Evolutionary conservation across 202 grass and related monocot species (phyloP).

Genomic region (Bolboschoenoplectus hybrid): DNA sequence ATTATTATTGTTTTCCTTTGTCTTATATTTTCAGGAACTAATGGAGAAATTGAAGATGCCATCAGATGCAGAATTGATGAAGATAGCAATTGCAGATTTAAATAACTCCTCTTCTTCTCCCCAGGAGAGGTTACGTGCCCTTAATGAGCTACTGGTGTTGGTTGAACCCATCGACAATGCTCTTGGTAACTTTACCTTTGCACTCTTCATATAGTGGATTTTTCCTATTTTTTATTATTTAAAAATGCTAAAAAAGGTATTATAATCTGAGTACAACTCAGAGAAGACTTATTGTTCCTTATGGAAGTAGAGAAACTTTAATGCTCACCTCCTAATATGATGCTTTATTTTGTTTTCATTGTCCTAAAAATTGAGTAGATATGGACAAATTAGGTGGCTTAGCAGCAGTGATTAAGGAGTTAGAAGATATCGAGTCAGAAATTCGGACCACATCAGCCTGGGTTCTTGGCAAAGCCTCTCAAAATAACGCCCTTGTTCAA

Average conservation of each 20-base stretch:
- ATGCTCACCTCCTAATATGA: constrained; percentile 10
- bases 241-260: background rate
- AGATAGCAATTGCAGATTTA: constrained; percentile 80
- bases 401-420: constrained; percentile 67
- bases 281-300: background rate
- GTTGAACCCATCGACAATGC: constrained; percentile 87
- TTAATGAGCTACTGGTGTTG: constrained; percentile 83
- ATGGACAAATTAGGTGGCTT: constrained; percentile 90
- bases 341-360: background rate
- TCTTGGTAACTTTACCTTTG: constrained; percentile 59
- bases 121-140: constrained; percentile 60
- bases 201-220: constrained; percentile 11
- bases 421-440: constrained; percentile 66
- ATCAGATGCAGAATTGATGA: constrained; percentile 93
- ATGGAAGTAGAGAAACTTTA: constrained; percentile 13
- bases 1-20: constrained; percentile 30
- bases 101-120: constrained; percentile 88
- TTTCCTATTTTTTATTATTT: constrained; percentile 1
- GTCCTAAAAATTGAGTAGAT: constrained; percentile 49
- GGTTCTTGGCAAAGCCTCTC: constrained; percentile 86
- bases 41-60: constrained; percentile 90
- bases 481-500: constrained; percentile 88
- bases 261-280: background rate
- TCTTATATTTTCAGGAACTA: constrained; percentile 58
- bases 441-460: constrained; percentile 71